Evolutionary conservation across 768 basidiomycete genomes (phyloP).

Genomic region (Infundibulicybe gibba): DNA sequence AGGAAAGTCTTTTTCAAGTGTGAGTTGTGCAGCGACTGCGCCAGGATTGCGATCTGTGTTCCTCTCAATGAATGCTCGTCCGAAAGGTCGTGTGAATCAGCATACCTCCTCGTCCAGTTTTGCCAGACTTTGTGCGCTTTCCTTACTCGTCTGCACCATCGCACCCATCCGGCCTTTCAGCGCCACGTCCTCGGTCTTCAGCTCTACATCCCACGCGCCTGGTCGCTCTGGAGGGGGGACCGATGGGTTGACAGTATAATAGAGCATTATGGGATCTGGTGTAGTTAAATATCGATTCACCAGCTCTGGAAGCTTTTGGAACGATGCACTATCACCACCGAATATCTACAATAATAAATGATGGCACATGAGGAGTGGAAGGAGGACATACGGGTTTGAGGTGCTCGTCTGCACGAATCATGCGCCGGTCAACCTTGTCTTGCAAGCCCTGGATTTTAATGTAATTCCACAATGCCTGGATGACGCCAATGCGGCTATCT

Average conservation of each 20-base stretch:
- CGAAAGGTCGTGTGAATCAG: not conserved
- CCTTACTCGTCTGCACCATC: constrained; percentile 66
- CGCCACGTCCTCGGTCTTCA: constrained; percentile 79
- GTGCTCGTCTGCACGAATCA: constrained; percentile 66
- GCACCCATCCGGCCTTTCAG: constrained; percentile 75
- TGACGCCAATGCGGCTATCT: constrained; percentile 75
- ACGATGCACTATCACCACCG: constrained; percentile 62
- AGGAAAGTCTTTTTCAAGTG: constrained; percentile 87
- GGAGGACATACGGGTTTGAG: constrained; percentile 52
- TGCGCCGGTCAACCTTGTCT: constrained; percentile 74
- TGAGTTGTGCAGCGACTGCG: constrained; percentile 84
- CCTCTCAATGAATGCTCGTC: not conserved
- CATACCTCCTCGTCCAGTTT: constrained; percentile 89
- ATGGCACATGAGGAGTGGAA: too few species aligned
- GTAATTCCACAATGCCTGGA: constrained; percentile 89
- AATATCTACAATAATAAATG: constrained; percentile 49
- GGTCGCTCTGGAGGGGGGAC: constrained; percentile 64
- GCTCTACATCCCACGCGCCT: constrained; percentile 82
- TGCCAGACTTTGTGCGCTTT: constrained; percentile 60
- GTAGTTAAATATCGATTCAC: constrained; percentile 76
- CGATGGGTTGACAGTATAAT: constrained; percentile 69
- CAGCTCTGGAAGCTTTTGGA: constrained; percentile 81
- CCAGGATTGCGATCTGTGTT: constrained; percentile 70
- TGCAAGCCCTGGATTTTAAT: constrained; percentile 82
- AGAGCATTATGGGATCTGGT: constrained; percentile 77